phyloP scores from a whole-genome alignment of 2,329 filamentous ascomycete species.

The Talaromyces sp. region DNA sequence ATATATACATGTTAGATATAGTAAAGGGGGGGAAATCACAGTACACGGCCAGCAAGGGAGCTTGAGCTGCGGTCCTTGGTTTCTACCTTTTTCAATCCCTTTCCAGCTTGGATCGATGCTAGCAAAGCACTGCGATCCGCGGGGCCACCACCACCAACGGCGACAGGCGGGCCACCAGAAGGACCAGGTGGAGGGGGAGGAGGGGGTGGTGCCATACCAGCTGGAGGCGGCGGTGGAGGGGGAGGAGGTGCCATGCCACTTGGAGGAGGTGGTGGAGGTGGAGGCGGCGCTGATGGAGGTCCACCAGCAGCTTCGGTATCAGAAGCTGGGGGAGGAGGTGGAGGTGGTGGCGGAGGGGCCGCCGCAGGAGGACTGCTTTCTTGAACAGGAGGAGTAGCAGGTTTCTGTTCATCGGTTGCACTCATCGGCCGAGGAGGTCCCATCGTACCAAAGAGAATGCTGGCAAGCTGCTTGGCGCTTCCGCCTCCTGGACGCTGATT shows the following conservation, averaged over 20 bases:
- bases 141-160: conserved; percentile 43
- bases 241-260: conserved; percentile 27
- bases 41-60: conserved; percentile 69
- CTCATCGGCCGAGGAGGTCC: conserved; percentile 84
- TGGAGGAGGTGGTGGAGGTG: conserved; percentile 44
- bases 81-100: conserved; percentile 73
- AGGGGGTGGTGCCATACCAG: conserved; percentile 17
- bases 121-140: conserved; percentile 60
- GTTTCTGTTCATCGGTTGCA: conserved; percentile 62
- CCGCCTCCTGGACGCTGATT: conserved; percentile 74
- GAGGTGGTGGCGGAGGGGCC: conserved; percentile 25
- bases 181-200: conserved; percentile 24
- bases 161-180: conserved; percentile 38
- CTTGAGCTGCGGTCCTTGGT: conserved; percentile 81
- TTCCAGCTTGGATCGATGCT: conserved; percentile 77
- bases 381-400: conserved; percentile 47
- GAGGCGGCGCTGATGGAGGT: conserved; percentile 26
- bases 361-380: conserved; percentile 24
- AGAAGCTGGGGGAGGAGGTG: conserved; percentile 31
- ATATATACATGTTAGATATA: neutral
- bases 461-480: conserved; percentile 85
- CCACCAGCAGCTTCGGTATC: conserved; percentile 17
- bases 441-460: conserved; percentile 96
- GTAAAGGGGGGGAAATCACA: conserved; percentile 24
- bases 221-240: conserved; percentile 23